Percentiles rank a stretch among this genome's conserved stretches.
phyloP scores from a whole-genome alignment of 495 filamentous ascomycete genomes.

The Talaromyces wortmannii region DNA sequence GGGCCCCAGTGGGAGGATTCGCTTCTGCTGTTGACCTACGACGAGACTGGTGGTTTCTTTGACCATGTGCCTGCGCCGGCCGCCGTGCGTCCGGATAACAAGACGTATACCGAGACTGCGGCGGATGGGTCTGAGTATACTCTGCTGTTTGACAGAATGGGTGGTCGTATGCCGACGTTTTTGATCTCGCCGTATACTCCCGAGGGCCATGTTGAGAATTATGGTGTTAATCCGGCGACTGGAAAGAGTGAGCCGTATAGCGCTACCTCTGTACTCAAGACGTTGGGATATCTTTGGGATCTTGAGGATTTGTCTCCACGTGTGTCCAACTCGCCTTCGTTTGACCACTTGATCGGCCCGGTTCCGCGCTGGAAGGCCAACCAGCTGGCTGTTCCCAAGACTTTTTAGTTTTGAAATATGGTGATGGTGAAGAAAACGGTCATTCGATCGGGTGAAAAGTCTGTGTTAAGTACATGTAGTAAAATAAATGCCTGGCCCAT shows the following conservation, averaged over 20 bases:
- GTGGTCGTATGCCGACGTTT: conserved; percentile 41
- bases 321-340: conserved; percentile 28
- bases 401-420: not conserved
- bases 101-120: conserved; percentile 36
- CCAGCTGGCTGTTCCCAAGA: conserved; percentile 4
- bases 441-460: not conserved
- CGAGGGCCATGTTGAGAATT: conserved; percentile 39
- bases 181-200: conserved; percentile 41
- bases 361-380: not conserved
- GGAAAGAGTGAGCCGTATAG: conserved; percentile 28
- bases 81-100: conserved; percentile 27
- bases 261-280: conserved; percentile 30
- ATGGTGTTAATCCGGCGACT: conserved; percentile 23
- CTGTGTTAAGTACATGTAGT: not conserved
- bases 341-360: conserved; percentile 30
- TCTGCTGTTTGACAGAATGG: conserved; percentile 39
- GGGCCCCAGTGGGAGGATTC: conserved; percentile 39
- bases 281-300: conserved; percentile 38
- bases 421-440: not conserved
- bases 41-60: conserved; percentile 41
- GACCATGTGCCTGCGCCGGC: conserved; percentile 43
- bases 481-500: not conserved
- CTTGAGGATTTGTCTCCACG: conserved; percentile 35
- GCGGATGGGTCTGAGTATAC: conserved; percentile 33
- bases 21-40: conserved; percentile 42